A percentile compares a stretch with the other conserved stretches of the same genome.
Evolutionary conservation across 192 early-diverging fungal species (phyloP).

Genomic region (Coemansia sp.): DNA sequence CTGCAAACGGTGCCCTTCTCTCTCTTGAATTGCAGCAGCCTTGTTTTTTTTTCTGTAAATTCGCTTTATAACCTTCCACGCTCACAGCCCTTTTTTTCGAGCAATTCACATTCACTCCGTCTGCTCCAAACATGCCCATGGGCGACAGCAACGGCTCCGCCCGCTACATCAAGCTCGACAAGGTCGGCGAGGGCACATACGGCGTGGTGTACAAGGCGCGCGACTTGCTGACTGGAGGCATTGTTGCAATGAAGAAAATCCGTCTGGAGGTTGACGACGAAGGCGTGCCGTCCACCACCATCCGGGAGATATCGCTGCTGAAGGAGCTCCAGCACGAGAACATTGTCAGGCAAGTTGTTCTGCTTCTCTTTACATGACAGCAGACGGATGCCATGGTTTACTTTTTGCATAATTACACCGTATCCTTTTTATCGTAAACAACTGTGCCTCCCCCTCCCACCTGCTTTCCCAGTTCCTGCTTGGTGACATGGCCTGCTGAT

Average conservation of each 20-base stretch:
- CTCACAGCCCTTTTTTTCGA: background rate
- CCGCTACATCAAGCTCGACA: constrained; percentile 71
- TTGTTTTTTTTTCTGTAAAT: background rate
- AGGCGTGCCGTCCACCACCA: constrained; percentile 80
- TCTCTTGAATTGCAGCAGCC: background rate
- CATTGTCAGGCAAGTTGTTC: constrained; percentile 70
- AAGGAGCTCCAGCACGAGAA: constrained; percentile 84
- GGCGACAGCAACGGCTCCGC: constrained; percentile 31
- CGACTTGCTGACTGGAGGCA: constrained; percentile 53
- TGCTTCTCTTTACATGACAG: too few species aligned
- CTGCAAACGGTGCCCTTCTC: background rate
- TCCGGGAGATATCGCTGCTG: constrained; percentile 84
- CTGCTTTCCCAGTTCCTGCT: background rate
- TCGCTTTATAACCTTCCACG: background rate
- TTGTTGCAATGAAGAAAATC: constrained; percentile 74
- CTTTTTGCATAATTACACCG: background rate
- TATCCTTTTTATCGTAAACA: constrained; percentile 9
- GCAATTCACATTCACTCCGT: background rate
- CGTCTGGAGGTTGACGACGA: constrained; percentile 66
- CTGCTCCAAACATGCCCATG: constrained; percentile 24
- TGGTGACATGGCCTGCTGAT: background rate
- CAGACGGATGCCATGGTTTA: too few species aligned
- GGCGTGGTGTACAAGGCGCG: constrained; percentile 79
- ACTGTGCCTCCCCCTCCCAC: background rate
- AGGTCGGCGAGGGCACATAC: constrained; percentile 84